These are phyloP conservation scores for Porcisia deanei DNA, from an alignment of 208 protist species.

Conservation along the genomic window DNA sequence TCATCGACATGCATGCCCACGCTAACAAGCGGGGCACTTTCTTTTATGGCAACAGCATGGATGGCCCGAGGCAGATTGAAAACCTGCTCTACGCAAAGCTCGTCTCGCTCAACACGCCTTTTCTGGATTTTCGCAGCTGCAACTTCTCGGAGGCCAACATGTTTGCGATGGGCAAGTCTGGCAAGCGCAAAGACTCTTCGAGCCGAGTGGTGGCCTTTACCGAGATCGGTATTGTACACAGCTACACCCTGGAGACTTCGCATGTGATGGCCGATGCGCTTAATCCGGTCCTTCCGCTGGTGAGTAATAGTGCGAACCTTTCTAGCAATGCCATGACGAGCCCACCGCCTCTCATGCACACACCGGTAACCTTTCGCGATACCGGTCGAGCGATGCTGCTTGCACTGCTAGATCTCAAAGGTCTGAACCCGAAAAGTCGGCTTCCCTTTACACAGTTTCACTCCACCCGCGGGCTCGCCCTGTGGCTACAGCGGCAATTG, in stretches of 20 bases:
- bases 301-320: conserved; percentile 37
- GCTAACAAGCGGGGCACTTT: conserved; percentile 93
- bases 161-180: conserved; percentile 86
- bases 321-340: conserved; percentile 13
- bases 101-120: conserved; percentile 88
- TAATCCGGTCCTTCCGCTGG: conserved; percentile 45
- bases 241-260: conserved; percentile 93
- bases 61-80: conserved; percentile 61
- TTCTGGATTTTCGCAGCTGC: conserved; percentile 91
- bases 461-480: conserved; percentile 48
- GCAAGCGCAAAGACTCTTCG: conserved; percentile 90
- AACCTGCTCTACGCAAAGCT: conserved; percentile 91
- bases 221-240: conserved; percentile 77
- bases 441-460: conserved; percentile 60
- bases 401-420: conserved; percentile 79
- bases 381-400: conserved; percentile 79
- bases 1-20: conserved; percentile 95
- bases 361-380: conserved; percentile 64
- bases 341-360: conserved; percentile 36
- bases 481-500: conserved; percentile 78
- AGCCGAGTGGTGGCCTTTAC: conserved; percentile 85
- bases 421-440: conserved; percentile 77
- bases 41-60: conserved; percentile 94
- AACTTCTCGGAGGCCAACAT: conserved; percentile 94
- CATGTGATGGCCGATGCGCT: conserved; percentile 76